Evolutionary conservation across 495 filamentous ascomycete species (phyloP).

Genomic region (Parathielavia hyrcaniae): DNA sequence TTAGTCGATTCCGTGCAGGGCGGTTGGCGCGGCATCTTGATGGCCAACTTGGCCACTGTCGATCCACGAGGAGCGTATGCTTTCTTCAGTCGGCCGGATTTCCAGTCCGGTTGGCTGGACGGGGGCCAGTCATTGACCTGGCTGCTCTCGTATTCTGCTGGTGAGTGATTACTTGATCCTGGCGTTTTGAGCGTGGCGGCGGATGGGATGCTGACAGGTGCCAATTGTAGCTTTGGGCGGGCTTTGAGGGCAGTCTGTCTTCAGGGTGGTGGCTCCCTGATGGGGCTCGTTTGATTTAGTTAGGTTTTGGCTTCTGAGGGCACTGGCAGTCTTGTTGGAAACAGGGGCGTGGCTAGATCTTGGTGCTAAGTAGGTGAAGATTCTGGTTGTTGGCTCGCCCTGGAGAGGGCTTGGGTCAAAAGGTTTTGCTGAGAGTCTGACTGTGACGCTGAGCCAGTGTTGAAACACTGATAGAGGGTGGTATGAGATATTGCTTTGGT

Average conservation of each 20-base stretch:
- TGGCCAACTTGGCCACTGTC: constrained; percentile 71
- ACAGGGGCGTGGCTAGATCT: too few species aligned
- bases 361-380: too few species aligned
- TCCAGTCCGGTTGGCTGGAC: constrained; percentile 70
- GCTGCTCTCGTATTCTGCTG: constrained; percentile 78
- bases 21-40: constrained; percentile 83
- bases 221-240: constrained; percentile 8
- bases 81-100: constrained; percentile 64
- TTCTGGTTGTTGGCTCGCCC: too few species aligned
- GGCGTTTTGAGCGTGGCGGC: neutral
- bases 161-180: constrained; percentile 30
- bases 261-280: neutral
- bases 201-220: neutral
- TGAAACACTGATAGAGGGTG: too few species aligned
- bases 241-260: neutral
- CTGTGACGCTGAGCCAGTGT: too few species aligned
- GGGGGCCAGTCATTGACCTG: constrained; percentile 81
- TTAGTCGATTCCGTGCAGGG: constrained; percentile 47
- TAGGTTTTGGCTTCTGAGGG: neutral
- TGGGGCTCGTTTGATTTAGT: neutral
- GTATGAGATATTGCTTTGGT: too few species aligned
- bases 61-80: constrained; percentile 63
- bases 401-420: too few species aligned
- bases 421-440: too few species aligned
- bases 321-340: too few species aligned